Evolutionary conservation across 1,284 basidiomycete genomes (phyloP).

Genomic region (Singerocomus inundabilis): DNA sequence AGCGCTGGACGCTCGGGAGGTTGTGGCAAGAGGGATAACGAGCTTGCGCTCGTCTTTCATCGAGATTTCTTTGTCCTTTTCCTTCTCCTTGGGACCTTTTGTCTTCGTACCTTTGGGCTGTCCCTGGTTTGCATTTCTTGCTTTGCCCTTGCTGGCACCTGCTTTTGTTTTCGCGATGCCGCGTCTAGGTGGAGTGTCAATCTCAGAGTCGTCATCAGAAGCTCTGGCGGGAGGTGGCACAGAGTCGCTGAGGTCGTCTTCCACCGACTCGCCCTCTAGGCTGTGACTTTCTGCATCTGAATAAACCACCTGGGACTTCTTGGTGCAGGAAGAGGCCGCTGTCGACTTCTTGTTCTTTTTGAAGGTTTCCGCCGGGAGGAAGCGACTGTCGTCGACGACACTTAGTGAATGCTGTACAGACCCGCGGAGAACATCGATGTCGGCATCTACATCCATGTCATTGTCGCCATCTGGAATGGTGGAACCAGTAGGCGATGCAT

Average conservation of each 20-base stretch:
- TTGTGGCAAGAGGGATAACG: constrained; percentile 6
- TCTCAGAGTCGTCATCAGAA: constrained; percentile 39
- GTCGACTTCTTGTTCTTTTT: constrained; percentile 15
- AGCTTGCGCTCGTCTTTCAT: constrained; percentile 44
- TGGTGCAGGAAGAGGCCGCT: constrained; percentile 2
- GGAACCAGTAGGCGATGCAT: constrained; percentile 4
- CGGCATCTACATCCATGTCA: constrained; percentile 29
- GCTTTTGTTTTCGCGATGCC: constrained; percentile 27
- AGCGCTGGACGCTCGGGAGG: constrained; percentile 28
- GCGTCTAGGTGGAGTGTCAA: constrained; percentile 30
- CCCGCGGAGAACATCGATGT: constrained; percentile 17
- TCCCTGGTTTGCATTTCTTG: constrained; percentile 13
- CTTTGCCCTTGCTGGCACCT: constrained; percentile 27
- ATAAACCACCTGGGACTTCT: constrained; percentile 16
- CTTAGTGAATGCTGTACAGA: constrained; percentile 7
- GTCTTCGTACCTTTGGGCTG: constrained; percentile 21
- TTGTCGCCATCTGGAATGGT: constrained; percentile 4
- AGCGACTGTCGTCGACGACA: constrained; percentile 20
- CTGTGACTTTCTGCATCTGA: constrained; percentile 30
- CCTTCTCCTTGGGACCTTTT: constrained; percentile 30
- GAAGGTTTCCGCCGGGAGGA: constrained; percentile 14
- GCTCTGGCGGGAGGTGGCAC: constrained; percentile 13
- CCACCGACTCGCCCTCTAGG: constrained; percentile 21
- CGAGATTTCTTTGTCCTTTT: constrained; percentile 35
- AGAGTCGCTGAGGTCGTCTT: constrained; percentile 21